A percentile compares a stretch with the other conserved stretches of the same genome.
Conservation (phyloP, 176 grass and related monocot genomes). For the Lolium multiflorum region DNA sequence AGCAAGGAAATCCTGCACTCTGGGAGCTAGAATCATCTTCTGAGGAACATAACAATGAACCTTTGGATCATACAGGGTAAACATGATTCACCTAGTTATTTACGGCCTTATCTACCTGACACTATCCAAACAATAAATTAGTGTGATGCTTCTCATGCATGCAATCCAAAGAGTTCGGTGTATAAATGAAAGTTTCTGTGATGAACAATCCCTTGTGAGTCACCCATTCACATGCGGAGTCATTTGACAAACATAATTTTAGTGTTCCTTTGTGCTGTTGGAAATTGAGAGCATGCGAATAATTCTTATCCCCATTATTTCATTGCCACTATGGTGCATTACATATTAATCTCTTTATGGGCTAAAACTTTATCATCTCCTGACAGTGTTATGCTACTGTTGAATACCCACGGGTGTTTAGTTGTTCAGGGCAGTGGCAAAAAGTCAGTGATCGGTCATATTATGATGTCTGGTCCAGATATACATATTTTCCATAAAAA, state of each 20-base stretch:
- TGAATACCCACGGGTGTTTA: not conserved
- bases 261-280: not conserved
- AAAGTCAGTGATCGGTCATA: not conserved
- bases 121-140: not conserved
- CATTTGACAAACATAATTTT: not conserved
- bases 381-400: conserved; percentile 2
- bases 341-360: not conserved
- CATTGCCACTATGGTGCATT: not conserved
- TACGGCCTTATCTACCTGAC: not conserved
- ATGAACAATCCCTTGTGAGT: not conserved
- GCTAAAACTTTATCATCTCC: not conserved
- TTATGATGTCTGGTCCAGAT: not conserved
- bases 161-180: conserved; percentile 3
- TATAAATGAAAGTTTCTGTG: not conserved
- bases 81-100: not conserved
- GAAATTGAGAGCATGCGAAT: not conserved
- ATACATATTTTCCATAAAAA: not conserved
- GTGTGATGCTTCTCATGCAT: not conserved
- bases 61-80: conserved; percentile 57
- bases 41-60: conserved; percentile 44
- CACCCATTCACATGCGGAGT: not conserved
- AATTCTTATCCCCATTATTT: not conserved
- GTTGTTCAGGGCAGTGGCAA: not conserved
- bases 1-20: conserved; percentile 70
- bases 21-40: conserved; percentile 89